Percentiles rank a stretch among this genome's conserved stretches.
Evolutionary conservation across 139 green algal genomes (phyloP).

Genomic region (Pleodorina starrii): DNA sequence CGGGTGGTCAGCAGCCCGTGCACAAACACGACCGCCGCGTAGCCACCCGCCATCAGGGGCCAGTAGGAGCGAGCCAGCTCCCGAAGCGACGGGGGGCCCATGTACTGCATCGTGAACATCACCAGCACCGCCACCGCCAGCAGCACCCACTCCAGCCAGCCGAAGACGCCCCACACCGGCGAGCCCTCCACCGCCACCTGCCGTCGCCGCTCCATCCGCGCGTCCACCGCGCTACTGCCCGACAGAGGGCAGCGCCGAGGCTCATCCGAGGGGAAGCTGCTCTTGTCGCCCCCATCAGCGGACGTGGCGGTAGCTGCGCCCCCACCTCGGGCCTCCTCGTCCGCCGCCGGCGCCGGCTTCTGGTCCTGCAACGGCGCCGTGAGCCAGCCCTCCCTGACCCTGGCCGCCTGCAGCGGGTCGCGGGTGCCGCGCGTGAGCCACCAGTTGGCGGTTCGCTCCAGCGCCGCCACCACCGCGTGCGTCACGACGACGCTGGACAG

Average conservation of each 20-base stretch:
- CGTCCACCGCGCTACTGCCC: conserved; percentile 20
- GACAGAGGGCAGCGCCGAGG: conserved; percentile 12
- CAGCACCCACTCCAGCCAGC: conserved; percentile 54
- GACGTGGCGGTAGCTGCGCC: not conserved
- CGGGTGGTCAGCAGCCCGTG: conserved; percentile 43
- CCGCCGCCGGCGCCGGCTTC: no score
- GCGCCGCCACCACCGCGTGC: conserved; percentile 41
- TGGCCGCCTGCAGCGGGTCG: conserved; percentile 12
- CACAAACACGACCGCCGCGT: conserved; percentile 34
- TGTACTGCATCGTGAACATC: conserved; percentile 47
- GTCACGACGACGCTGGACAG: conserved; percentile 56
- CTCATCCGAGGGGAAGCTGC: no score
- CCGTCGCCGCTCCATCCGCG: not conserved
- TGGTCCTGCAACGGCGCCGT: not conserved
- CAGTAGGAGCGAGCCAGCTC: conserved; percentile 50
- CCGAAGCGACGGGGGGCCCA: conserved; percentile 26
- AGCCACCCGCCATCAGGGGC: conserved; percentile 48
- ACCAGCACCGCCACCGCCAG: conserved; percentile 13
- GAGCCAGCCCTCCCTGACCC: not conserved
- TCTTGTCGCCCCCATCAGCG: no score
- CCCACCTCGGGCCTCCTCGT: not conserved
- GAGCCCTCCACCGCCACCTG: conserved; percentile 21
- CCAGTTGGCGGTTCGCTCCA: conserved; percentile 47
- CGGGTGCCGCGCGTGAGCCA: conserved; percentile 31
- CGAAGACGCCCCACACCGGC: conserved; percentile 38